These are phyloP conservation scores for Agrocybe praecox DNA, from an alignment of 768 basidiomycete genomes.

Conservation along the genomic window DNA sequence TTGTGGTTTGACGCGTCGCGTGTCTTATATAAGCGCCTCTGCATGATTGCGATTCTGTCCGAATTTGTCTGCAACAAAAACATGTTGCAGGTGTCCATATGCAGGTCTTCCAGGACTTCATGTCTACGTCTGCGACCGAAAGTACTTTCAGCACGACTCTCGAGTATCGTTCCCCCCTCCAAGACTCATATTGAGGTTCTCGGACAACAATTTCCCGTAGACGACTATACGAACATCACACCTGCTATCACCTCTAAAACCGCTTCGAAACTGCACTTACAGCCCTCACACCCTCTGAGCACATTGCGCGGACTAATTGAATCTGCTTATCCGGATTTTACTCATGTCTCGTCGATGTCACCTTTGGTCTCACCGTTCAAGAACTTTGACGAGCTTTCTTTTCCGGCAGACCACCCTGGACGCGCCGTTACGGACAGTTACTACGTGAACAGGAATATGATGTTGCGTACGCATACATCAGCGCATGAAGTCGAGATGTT, in stretches of 20 bases:
- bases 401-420: conserved; percentile 92
- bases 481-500: conserved; percentile 97
- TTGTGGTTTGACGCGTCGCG: not conserved
- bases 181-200: conserved; percentile 48
- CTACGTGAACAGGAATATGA: conserved; percentile 87
- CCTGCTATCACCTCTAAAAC: conserved; percentile 85
- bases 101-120: not conserved
- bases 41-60: conserved; percentile 5
- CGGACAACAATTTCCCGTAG: conserved; percentile 71
- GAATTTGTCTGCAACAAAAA: conserved; percentile 10
- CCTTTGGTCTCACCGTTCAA: conserved; percentile 89
- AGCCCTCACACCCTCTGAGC: conserved; percentile 80
- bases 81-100: not conserved
- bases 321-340: conserved; percentile 76
- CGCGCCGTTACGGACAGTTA: conserved; percentile 91
- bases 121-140: conserved; percentile 2
- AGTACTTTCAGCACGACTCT: conserved; percentile 6
- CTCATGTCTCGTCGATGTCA: conserved; percentile 75
- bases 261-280: conserved; percentile 74
- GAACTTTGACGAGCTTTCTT: conserved; percentile 97
- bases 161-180: conserved; percentile 14
- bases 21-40: conserved; percentile 14
- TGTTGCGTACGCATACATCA: conserved; percentile 98
- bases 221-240: conserved; percentile 83
- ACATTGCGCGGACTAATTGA: conserved; percentile 87